Percentiles rank a stretch among this genome's conserved stretches.
phyloP scores from a whole-genome alignment of 225 moss, liverwort and hornwort species.

The Sphagnum contortum region DNA sequence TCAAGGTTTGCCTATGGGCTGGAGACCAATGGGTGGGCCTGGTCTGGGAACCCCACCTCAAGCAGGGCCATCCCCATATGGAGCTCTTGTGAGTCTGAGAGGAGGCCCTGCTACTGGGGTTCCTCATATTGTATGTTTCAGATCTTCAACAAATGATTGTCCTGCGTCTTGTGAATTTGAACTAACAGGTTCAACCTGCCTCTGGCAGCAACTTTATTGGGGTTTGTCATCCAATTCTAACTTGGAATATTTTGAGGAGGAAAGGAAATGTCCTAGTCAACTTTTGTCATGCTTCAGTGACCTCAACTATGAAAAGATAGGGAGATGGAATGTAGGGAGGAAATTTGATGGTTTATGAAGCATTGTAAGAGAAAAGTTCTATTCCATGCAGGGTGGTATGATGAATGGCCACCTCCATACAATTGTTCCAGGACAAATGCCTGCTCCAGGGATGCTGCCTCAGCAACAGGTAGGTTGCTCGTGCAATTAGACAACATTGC shows the following conservation, averaged over 20 bases:
- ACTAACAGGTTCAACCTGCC: too few species aligned
- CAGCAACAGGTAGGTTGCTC: constrained; percentile 39
- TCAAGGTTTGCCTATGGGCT: constrained; percentile 76
- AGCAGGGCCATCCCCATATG: constrained; percentile 61
- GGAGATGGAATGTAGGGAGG: too few species aligned
- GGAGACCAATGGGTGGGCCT: constrained; percentile 87
- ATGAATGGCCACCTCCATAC: constrained; percentile 84
- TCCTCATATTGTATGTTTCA: constrained; percentile 50
- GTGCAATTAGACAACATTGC: too few species aligned
- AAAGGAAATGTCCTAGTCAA: too few species aligned
- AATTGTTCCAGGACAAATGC: constrained; percentile 68
- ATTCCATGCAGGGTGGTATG: constrained; percentile 59
- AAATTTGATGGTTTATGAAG: too few species aligned
- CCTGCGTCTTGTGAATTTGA: too few species aligned
- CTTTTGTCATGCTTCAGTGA: too few species aligned
- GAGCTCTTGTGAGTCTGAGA: constrained; percentile 59
- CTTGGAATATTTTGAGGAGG: too few species aligned
- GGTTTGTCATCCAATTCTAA: too few species aligned
- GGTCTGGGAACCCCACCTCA: constrained; percentile 72
- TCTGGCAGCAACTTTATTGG: too few species aligned
- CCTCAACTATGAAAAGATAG: too few species aligned
- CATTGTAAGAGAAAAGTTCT: background rate
- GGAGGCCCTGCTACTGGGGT: constrained; percentile 59
- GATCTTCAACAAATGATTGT: too few species aligned
- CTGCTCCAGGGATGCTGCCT: constrained; percentile 62